Evolutionary conservation across 345 rosid genomes (phyloP).

Genomic region (Pseudoturritis turrita): DNA sequence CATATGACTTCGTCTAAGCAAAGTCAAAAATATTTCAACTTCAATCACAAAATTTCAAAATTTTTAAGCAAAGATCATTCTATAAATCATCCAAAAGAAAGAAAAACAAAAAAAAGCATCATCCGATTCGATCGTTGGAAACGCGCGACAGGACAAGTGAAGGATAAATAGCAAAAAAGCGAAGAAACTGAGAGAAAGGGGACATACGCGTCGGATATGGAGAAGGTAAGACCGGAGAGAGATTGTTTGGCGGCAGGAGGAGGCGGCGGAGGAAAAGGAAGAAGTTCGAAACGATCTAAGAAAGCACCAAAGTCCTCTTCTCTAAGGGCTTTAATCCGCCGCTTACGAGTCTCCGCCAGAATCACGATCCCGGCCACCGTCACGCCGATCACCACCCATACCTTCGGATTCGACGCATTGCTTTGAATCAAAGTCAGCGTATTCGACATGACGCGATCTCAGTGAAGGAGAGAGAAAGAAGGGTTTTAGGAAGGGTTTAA

Average conservation of each 20-base stretch:
- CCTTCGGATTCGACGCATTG: conserved; percentile 57
- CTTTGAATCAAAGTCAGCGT: conserved; percentile 40
- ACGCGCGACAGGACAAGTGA: not conserved
- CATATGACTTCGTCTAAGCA: not conserved
- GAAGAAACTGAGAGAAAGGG: not conserved
- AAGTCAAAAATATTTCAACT: conserved; percentile 9
- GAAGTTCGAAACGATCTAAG: conserved; percentile 58
- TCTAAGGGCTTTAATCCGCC: conserved; percentile 43
- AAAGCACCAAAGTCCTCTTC: conserved; percentile 74
- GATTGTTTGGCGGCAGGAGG: conserved; percentile 81
- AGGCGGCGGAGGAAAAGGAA: conserved; percentile 79
- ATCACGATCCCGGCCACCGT: conserved; percentile 69
- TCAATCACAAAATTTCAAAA: not conserved
- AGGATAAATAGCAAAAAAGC: not conserved
- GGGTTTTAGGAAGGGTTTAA: conserved; percentile 43
- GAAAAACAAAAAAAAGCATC: not conserved
- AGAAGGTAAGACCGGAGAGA: conserved; percentile 68
- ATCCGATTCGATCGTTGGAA: not conserved
- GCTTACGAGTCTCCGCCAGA: conserved; percentile 63
- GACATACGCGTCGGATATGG: conserved; percentile 69
- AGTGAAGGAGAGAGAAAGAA: not conserved
- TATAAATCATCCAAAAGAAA: no score
- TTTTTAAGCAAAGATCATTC: conserved; percentile 2
- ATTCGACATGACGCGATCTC: conserved; percentile 43
- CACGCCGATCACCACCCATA: conserved; percentile 76